Evolutionary conservation across 768 basidiomycete species (phyloP).

Genomic region (Roridomyces roridus): DNA sequence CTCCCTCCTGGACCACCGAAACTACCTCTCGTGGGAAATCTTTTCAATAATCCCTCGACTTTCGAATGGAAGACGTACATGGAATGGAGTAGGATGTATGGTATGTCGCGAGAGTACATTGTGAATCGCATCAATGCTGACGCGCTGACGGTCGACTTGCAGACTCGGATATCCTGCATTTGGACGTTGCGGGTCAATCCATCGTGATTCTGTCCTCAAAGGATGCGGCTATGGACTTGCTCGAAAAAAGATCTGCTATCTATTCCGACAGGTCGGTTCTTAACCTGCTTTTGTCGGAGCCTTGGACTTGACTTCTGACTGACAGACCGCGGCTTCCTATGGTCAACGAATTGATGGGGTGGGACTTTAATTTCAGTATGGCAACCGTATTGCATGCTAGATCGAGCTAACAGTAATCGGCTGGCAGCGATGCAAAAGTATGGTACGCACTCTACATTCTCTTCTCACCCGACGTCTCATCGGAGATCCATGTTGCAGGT

Average conservation of each 20-base stretch:
- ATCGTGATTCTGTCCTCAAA: too few species aligned
- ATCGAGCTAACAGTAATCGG: too few species aligned
- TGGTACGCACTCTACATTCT: too few species aligned
- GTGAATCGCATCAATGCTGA: too few species aligned
- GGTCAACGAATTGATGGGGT: too few species aligned
- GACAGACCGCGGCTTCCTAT: constrained; percentile 19
- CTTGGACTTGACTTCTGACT: neutral
- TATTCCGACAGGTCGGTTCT: constrained; percentile 38
- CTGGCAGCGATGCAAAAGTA: too few species aligned
- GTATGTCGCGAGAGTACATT: too few species aligned
- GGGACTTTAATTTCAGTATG: too few species aligned
- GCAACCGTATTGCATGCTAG: constrained; percentile 19
- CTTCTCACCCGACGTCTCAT: neutral
- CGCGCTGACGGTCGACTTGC: too few species aligned
- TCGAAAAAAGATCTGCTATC: constrained; percentile 39
- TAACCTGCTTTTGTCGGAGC: neutral
- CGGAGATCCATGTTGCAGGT: neutral
- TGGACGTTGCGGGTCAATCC: constrained; percentile 29
- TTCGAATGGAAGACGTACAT: constrained; percentile 28
- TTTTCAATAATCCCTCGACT: constrained; percentile 22
- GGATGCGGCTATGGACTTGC: constrained; percentile 40
- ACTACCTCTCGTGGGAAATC: too few species aligned
- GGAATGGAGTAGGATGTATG: constrained; percentile 25
- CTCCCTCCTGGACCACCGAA: too few species aligned
- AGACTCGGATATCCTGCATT: constrained; percentile 34